Base-by-base conservation (phyloP, 1,139 yeast species). In the Meyerozyma elateridarum region DNA sequence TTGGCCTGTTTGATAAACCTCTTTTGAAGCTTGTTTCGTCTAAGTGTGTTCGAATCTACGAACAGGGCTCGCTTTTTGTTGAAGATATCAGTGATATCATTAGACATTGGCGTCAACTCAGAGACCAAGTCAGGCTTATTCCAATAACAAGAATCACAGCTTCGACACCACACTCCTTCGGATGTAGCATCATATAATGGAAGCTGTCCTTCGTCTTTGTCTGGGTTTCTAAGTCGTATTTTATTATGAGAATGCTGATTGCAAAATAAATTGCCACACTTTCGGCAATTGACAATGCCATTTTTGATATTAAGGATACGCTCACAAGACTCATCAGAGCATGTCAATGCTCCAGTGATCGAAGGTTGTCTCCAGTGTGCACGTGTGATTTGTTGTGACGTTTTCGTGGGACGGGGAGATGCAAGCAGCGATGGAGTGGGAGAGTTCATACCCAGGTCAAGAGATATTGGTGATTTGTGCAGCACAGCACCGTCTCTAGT, bases 211-310 rank as follows among this genome's bases (percentile, higher is more conserved):
- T 4, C 35, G 2, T 21, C 25, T 1, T 35, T 33, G 9, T 34
- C 39, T 0, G 59, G 48, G 76, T 85, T 38, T 50, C 52, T 22
- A 42, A 55, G 45, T 64, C 66, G 33, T 63, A 64, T 58, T 63
- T 73, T 66, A 48, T 65, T 76, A 32, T 63, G 56, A 3, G 87
- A 69, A 59, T 88, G 95, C 17, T 56, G 59, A 37, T 71, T 70
- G 51, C 96, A 87, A 49, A 59, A 85, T 14, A 87, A 55, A 18
- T 64, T 56, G 0, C 96, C 96, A 59, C 96, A 88, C 42, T 63
- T 71, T 14, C 83, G 56, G 50, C 89, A 81, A 47, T 80, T 79
- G 4, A 72, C 74, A 2, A 63, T 49, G 0, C 82, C 83, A 42
- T 64, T 68, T 36, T 66, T 66, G 25, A 71, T 66, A 32, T 59